Evolutionary conservation across 2,329 filamentous ascomycete species (phyloP), one percentile per base, ranked within the genome.

Genomic region (Nemania sp.): DNA sequence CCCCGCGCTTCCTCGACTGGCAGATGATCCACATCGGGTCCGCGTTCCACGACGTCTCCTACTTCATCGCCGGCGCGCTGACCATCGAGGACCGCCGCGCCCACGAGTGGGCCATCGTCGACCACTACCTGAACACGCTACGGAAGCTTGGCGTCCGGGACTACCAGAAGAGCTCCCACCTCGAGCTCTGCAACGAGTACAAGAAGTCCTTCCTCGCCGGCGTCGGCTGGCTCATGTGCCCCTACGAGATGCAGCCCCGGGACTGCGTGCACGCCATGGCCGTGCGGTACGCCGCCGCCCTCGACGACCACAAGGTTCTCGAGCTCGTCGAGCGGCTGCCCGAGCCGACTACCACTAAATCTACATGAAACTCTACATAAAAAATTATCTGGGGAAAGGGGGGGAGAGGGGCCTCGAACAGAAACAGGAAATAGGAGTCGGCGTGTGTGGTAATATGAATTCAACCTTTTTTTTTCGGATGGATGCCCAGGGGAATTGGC

Each of bases 41-140:
- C 2, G 68, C 69, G 9, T 75, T 78, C 60, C 75, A 77, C 59
- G 75, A 78, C 54, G 61, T 77, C 15, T 65, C 71, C 0, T 77
- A 77, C 63, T 75, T 73, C 60, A 60, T 77, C 39, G 69, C 60
- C 3, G 70, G 73, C 32, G 69, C 73, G 6, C 64, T 77, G 11
- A 69, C 64, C 32, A 46, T 75, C 35, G 71, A 74, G 59, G 73
- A 76, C 49, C 69, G 75, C 37, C 68, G 75, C 17, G 63, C 65
- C 18, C 69, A 74, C 57, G 74, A 77, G 65, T 68, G 68, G 57
- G 66, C 71, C 10, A 65, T 76, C 29, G 53, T 77, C 3, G 70
- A 72, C 35, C 71, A 75, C 55, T 77, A 78, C 63, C 66, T 76
- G 2, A 60, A 54, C 1, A 63, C 63, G 2, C 59, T 75, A n/a